Evolutionary conservation across 1,284 basidiomycete genomes (phyloP).

Genomic region (Neolentinus lepideus): DNA sequence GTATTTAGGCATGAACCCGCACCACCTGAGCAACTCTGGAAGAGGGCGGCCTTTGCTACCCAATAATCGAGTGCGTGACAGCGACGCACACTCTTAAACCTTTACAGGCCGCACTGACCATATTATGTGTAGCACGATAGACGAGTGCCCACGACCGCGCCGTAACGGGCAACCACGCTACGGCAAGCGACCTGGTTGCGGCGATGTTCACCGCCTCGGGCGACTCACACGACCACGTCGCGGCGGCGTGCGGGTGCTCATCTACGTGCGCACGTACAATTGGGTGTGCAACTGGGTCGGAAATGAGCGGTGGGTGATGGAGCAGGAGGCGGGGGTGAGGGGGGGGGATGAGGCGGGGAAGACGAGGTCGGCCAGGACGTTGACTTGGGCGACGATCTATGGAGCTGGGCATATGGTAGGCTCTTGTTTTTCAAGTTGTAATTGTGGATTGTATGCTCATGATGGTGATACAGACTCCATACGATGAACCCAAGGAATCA

Average conservation of each 20-base stretch:
- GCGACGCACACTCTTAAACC: constrained; percentile 10
- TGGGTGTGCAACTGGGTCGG: constrained; percentile 67
- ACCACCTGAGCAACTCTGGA: constrained; percentile 59
- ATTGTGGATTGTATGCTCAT: background rate
- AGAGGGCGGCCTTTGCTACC: constrained; percentile 40
- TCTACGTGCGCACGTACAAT: constrained; percentile 63
- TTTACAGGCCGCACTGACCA: constrained; percentile 4
- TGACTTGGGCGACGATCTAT: constrained; percentile 52
- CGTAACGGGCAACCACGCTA: constrained; percentile 34
- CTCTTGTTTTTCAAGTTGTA: background rate
- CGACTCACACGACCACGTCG: constrained; percentile 48
- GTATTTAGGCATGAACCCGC: constrained; percentile 35
- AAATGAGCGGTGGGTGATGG: constrained; percentile 53
- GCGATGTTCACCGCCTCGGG: constrained; percentile 26
- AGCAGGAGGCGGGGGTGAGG: constrained; percentile 43
- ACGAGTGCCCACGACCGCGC: constrained; percentile 43
- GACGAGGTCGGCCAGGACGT: constrained; percentile 43
- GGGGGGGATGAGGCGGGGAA: constrained; percentile 43
- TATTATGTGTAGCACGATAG: constrained; percentile 26
- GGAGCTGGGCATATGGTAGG: constrained; percentile 57
- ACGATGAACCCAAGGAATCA: constrained; percentile 52
- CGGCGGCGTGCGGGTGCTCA: constrained; percentile 56
- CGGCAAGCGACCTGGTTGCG: constrained; percentile 35
- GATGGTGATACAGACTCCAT: constrained; percentile 37
- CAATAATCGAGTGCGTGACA: constrained; percentile 34